phyloP scores from a whole-genome alignment of 176 grass and related monocot genomes.

The Eragrostis curvula region DNA sequence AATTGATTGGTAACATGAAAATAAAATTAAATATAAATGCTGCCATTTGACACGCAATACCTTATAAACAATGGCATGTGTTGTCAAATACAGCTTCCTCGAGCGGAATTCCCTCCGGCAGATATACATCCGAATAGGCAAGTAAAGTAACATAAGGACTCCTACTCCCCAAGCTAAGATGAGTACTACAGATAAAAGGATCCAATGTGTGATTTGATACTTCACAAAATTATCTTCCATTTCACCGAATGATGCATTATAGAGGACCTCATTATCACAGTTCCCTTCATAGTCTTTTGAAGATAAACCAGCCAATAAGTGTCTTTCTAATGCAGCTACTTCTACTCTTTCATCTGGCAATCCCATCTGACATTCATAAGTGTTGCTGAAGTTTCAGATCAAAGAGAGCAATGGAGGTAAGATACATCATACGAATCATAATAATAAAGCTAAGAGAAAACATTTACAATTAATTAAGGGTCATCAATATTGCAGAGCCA shows the following conservation, averaged over 20 bases:
- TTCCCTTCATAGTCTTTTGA: constrained; percentile 27
- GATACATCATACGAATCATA: not conserved
- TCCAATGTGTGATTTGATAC: constrained; percentile 66
- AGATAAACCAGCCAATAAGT: constrained; percentile 45
- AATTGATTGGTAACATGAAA: not conserved
- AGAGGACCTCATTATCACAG: constrained; percentile 55
- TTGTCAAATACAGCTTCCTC: constrained; percentile 65
- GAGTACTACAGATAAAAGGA: constrained; percentile 60
- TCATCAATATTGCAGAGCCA: too few species aligned
- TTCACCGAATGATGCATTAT: constrained; percentile 60
- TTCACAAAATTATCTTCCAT: constrained; percentile 62
- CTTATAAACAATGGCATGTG: constrained; percentile 69
- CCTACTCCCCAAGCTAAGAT: constrained; percentile 77
- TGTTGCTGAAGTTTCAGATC: not conserved
- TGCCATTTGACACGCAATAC: constrained; percentile 27
- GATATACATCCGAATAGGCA: constrained; percentile 60
- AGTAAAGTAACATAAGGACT: constrained; percentile 64
- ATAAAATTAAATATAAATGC: constrained; percentile 3
- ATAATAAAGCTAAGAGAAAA: not conserved
- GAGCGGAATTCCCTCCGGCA: constrained; percentile 50
- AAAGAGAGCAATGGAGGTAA: not conserved
- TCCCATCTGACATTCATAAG: constrained; percentile 54
- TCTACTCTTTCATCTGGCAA: constrained; percentile 48
- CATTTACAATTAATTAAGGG: not conserved
- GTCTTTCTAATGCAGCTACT: constrained; percentile 58